Base-by-base conservation (phyloP, 2,329 filamentous ascomycete species). In the Huntiella abstrusa region DNA sequence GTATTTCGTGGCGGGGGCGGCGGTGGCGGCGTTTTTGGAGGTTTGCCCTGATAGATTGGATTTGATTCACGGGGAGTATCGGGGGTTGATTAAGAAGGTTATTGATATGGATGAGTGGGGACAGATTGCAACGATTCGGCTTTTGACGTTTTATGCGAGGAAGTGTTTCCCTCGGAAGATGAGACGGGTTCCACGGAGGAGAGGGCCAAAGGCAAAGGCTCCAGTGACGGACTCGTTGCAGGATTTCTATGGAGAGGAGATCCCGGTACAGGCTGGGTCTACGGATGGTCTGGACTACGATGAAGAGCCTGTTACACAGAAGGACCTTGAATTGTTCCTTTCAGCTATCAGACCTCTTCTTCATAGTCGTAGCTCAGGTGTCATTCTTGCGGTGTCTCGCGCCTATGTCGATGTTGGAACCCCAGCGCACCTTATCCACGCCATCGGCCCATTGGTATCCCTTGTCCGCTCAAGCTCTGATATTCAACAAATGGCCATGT, bases 21-120 rank as follows among this genome's bases (percentile, higher is more conserved):
- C 91, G 1, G 85, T 96, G 3, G 76, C 80, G 34, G 83, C 91
- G 0, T 95, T 92, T 55, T 62, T 92, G 60, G 85, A 94, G 53
- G 69, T 96, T 22, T 96, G 88, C 53, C 87, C 91, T 0, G 80
- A 92, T 12, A 70, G 82, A 46, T 71, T 94, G 52, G 87, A 95
- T 58, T 65, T 98, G 50, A 77, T 98, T 54, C 91, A 98, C 61
- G 78, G 81, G 53, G 82, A 94, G 58, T 98, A 96, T 62, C 76
- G 84, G 43, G 70, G 74, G 33, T 65, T 98, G 52, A 78, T 93
- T 52, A 83, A 77, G 60, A 94, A 95, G 66, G 65, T 96, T 45
- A 85, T 95, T 17, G 91, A 98, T 58, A 98, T 98, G 91, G 91
- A 98, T 57, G 91, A 98, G 63, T 98, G 91, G 91, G 83, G 86